Base-by-base conservation (phyloP, 23 red algal species). In the Cyanidioschyzon merolae region DNA sequence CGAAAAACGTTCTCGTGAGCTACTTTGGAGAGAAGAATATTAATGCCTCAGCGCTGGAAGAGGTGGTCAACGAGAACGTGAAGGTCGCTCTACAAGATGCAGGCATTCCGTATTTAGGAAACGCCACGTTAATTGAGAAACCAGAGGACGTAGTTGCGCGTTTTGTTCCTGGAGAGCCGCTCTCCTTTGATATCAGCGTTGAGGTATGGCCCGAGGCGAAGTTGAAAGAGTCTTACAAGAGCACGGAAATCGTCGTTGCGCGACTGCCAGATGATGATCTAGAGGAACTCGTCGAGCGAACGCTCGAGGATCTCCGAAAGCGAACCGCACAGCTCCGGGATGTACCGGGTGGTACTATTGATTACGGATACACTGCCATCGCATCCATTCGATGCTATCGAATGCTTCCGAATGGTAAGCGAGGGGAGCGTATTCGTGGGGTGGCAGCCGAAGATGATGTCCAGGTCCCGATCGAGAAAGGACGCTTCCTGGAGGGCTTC, bases 181-280 rank as follows among this genome's bases (percentile, higher is more conserved):
- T 98, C 2, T 89, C 59, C 17, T 98, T 92, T 76, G 82, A 79
- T 51, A 80, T 98, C n/a, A 91, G 89, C 85, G 78, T 98, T 67
- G 94, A 98, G 63, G 85, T 92, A 17, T 98, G 89, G 85, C 94
- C 94, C n/a, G 78, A 79, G 27, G 88, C 86, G 21, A 41, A 68
- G 37, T 82, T 98, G 32, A 82, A 71, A 36, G 84, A 68, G 21
- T 34, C 74, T 17, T 98, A 92, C 51, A 90, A 89, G 30, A 27
- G 30, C 16, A 35, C 32, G 63, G 63, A 71, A 35, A 71, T 71
- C 63, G 63, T 32, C 7, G 63, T 35, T 35, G 32, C 21, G 16
- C 79, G 82, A 58, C 35, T 91, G 37, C 40, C 37, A 38, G 71
- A 91, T 39, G 83, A 82, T 2, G 88, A 80, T 29, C 76, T 88